Evolutionary conservation across 768 basidiomycete species (phyloP).

Genomic region (Calocera viscosa): DNA sequence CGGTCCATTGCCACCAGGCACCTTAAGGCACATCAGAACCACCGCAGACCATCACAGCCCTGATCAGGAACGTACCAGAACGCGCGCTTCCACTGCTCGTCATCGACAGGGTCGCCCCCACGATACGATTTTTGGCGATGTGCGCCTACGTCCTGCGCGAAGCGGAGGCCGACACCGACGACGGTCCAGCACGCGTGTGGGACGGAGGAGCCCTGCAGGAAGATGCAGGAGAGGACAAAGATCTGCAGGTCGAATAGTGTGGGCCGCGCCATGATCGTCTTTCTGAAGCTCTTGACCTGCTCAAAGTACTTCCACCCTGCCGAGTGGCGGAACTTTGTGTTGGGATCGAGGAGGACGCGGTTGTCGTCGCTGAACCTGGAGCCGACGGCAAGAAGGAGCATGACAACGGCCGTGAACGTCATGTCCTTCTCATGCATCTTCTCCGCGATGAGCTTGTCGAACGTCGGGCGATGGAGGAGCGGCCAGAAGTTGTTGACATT

Average conservation of each 20-base stretch:
- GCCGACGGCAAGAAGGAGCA: slow-evolving; percentile 61
- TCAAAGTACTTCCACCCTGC: slow-evolving; percentile 51
- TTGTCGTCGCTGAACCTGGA: slow-evolving; percentile 48
- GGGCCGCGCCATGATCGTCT: slow-evolving; percentile 44
- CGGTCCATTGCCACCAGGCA: slow-evolving; percentile 23
- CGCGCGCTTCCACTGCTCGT: slow-evolving; percentile 66
- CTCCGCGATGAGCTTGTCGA: slow-evolving; percentile 39
- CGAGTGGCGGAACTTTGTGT: slow-evolving; percentile 36
- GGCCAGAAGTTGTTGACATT: slow-evolving; percentile 47
- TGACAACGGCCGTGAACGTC: slow-evolving; percentile 45
- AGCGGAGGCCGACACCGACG: slow-evolving; percentile 52
- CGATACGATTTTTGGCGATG: slow-evolving; percentile 52
- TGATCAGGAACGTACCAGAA: slow-evolving; percentile 45
- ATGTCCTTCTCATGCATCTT: slow-evolving; percentile 40
- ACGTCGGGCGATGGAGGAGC: slow-evolving; percentile 59
- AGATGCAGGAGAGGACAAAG: slow-evolving; percentile 35
- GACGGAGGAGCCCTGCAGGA: slow-evolving; percentile 46
- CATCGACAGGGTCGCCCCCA: slow-evolving; percentile 35
- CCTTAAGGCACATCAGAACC: neutral
- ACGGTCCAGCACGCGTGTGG: slow-evolving; percentile 57
- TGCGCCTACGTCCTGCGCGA: slow-evolving; percentile 65
- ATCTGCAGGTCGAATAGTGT: slow-evolving; percentile 60
- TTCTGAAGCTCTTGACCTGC: slow-evolving; percentile 51
- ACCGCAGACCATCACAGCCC: neutral
- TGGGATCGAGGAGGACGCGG: slow-evolving; percentile 36